These are phyloP conservation scores for Cyclospora cayetanensis DNA, from an alignment of 169 alveolate species.

Conservation along the genomic window DNA sequence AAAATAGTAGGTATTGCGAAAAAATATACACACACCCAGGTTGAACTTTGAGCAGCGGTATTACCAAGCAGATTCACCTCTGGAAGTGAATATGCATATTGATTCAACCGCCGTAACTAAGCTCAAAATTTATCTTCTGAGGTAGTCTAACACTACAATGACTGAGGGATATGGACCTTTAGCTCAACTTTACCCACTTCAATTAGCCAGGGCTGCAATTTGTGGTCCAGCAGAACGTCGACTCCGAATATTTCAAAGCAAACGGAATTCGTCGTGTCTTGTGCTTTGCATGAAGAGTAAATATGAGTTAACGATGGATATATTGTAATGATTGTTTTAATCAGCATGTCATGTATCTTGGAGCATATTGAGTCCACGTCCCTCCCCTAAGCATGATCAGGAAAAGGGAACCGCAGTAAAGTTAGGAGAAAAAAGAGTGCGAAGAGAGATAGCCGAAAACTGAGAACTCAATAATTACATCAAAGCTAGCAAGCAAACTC, in stretches of 20 bases:
- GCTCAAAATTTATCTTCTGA: too few relatives aligned
- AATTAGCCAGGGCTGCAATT: conserved; percentile 84
- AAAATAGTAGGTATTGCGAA: too few relatives aligned
- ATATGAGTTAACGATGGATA: conserved; percentile 87
- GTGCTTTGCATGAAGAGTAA: conserved; percentile 86
- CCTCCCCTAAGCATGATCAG: conserved; percentile 59
- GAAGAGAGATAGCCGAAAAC: background rate
- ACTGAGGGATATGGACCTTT: too few relatives aligned
- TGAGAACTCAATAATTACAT: background rate
- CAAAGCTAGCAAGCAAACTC: background rate
- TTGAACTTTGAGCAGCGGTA: too few relatives aligned
- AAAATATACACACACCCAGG: too few relatives aligned
- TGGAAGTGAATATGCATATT: too few relatives aligned
- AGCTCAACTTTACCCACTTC: conserved; percentile 72
- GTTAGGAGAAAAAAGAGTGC: background rate
- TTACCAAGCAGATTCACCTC: too few relatives aligned
- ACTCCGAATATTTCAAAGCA: conserved; percentile 91
- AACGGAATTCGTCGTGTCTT: conserved; percentile 84
- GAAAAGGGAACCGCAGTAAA: too few relatives aligned
- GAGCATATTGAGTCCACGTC: conserved; percentile 79
- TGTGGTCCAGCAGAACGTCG: conserved; percentile 82
- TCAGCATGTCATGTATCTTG: conserved; percentile 81
- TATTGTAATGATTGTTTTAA: conserved; percentile 86
- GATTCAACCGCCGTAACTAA: too few relatives aligned
- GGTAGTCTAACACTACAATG: too few relatives aligned